These are phyloP conservation scores for Ilyonectria destructans DNA, from an alignment of 2,329 filamentous ascomycete species.

Conservation along the genomic window DNA sequence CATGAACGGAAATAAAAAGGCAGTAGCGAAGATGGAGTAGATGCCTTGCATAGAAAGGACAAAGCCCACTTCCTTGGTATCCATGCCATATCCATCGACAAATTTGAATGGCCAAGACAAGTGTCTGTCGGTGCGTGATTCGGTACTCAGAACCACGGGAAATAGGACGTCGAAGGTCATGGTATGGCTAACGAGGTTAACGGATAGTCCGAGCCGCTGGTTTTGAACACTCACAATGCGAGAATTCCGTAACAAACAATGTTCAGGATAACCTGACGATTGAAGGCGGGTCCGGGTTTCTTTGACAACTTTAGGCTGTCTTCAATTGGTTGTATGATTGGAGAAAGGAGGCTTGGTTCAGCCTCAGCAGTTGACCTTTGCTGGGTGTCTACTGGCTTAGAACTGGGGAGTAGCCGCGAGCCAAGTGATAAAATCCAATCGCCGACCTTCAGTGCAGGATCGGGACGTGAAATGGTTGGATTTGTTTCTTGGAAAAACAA, in stretches of 20 bases:
- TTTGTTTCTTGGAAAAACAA: constrained; percentile 98
- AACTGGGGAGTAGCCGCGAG: constrained; percentile 73
- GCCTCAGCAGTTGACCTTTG: not conserved
- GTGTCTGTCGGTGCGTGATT: constrained; percentile 64
- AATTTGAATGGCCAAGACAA: constrained; percentile 87
- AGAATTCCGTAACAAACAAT: constrained; percentile 93
- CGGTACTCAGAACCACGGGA: constrained; percentile 89
- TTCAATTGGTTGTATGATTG: constrained; percentile 51
- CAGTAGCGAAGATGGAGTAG: constrained; percentile 90
- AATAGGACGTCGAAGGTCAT: constrained; percentile 97
- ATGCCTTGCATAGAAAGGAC: constrained; percentile 91
- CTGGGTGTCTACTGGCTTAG: constrained; percentile 52
- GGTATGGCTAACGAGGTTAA: constrained; percentile 78
- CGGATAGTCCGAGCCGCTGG: constrained; percentile 21
- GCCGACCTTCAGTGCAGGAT: constrained; percentile 84
- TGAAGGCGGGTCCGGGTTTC: constrained; percentile 50
- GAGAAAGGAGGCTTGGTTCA: not conserved
- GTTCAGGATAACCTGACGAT: constrained; percentile 82
- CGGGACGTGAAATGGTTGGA: constrained; percentile 81
- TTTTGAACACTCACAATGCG: constrained; percentile 82
- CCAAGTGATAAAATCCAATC: constrained; percentile 74
- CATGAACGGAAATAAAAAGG: constrained; percentile 86
- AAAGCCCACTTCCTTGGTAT: constrained; percentile 87
- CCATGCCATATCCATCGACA: constrained; percentile 86
- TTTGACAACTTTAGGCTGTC: constrained; percentile 77